Evolutionary conservation across 345 rosid genomes (phyloP), one percentile per base, ranked within the genome.

Genomic region (Salix exigua): DNA sequence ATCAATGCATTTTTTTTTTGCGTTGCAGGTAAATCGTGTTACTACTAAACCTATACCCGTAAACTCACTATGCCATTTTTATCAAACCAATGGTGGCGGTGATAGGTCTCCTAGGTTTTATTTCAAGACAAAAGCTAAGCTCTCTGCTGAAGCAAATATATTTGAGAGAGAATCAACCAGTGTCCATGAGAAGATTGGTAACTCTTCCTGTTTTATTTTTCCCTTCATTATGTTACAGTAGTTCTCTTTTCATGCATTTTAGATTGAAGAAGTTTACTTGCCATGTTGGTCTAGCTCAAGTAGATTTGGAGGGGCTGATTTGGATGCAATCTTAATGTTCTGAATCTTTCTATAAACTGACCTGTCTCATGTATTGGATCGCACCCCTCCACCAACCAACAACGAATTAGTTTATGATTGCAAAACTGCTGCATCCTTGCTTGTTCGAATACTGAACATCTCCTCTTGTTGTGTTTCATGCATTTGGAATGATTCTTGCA

Each of bases 81-180:
- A 66, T 51, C 83, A 73, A 70, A 74, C 73, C 53, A 37, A 19
- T 61, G 1, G 75, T 21, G 83, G 80, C 40, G 85, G 82, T 74
- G 76, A 46, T 53, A 78, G 82, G 77, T 61, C 50, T 70, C 35
- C 68, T 28, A 72, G 83, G 72, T 78, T 77, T 66, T 33, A 76
- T 81, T 76, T 88, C 44, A 81, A 51, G 78, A 77, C 82, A 63
- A 88, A 83, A 84, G 89, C 88, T 65, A 81, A 82, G 53, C 79
- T 89, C 26, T 82, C 91, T 44, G 69, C 77, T 38, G 91, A 88
- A 77, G 92, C 89, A 71, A 74, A 75, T 81, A 85, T 84, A 6
- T 77, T 86, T 25, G 86, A 87, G 81, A 86, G 88, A 83, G 91
- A 87, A 76, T 61, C 89, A 28, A 75, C 76, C 61, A 21, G 53